phyloP scores from a whole-genome alignment of 495 filamentous ascomycete genomes.

The Aspergillus asperescens region DNA sequence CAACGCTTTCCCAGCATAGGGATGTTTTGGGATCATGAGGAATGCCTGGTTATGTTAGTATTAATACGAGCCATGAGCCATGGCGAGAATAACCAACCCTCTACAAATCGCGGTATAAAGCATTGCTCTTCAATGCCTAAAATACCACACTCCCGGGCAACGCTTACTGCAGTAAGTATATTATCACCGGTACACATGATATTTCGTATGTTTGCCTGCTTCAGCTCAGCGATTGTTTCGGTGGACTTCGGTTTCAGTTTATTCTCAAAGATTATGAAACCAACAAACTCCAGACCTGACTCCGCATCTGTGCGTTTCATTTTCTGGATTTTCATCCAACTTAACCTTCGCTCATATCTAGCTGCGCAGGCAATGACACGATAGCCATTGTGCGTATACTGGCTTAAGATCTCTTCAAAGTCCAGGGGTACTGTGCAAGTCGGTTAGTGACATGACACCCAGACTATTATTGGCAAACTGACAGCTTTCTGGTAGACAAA shows the following conservation, averaged over 20 bases:
- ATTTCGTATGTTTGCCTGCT: slow-evolving; percentile 75
- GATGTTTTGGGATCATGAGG: slow-evolving; percentile 60
- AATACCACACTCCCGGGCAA: slow-evolving; percentile 86
- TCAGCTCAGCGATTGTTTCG: slow-evolving; percentile 74
- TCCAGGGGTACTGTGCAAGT: slow-evolving; percentile 63
- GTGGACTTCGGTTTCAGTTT: slow-evolving; percentile 86
- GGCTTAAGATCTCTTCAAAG: slow-evolving; percentile 78
- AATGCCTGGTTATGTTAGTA: slow-evolving; percentile 41
- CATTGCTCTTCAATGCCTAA: slow-evolving; percentile 77
- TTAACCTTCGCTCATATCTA: slow-evolving; percentile 77
- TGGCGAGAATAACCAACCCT: slow-evolving; percentile 47
- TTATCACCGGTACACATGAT: slow-evolving; percentile 99
- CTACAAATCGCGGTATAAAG: slow-evolving; percentile 82
- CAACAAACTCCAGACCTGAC: slow-evolving; percentile 73
- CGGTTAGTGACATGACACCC: neutral
- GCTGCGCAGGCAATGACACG: slow-evolving; percentile 96
- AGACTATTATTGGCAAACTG: slow-evolving; percentile 31
- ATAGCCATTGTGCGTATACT: slow-evolving; percentile 93
- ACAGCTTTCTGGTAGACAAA: slow-evolving; percentile 78
- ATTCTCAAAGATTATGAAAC: slow-evolving; percentile 98
- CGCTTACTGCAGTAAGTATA: slow-evolving; percentile 93
- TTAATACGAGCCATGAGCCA: neutral
- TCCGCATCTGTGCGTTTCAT: slow-evolving; percentile 85
- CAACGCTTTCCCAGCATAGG: slow-evolving; percentile 87
- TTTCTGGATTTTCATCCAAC: slow-evolving; percentile 91